phyloP scores from a whole-genome alignment of 1,284 basidiomycete species.

The Sporisorium iseilematis-ciliati region DNA sequence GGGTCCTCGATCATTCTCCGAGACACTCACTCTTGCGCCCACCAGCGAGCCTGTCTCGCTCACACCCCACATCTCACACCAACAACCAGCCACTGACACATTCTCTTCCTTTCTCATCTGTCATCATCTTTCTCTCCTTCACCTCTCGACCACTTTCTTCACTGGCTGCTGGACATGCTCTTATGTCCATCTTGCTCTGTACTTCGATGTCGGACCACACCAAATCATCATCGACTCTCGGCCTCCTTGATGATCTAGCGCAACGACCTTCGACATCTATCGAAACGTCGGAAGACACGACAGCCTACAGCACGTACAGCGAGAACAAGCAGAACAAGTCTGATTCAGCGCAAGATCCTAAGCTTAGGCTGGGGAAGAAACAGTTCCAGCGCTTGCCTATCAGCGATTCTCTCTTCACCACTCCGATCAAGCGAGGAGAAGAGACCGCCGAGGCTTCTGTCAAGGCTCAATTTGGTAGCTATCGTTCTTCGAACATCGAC shows the following conservation, averaged over 20 bases:
- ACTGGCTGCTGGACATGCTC: background rate
- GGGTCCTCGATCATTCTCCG: no score
- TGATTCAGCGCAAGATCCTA: background rate
- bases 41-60: no score
- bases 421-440: background rate
- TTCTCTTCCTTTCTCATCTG: background rate
- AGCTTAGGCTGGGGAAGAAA: background rate
- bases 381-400: slow-evolving; percentile 18
- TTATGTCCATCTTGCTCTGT: slow-evolving; percentile 7
- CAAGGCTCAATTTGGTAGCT: slow-evolving; percentile 3
- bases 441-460: background rate
- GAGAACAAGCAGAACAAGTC: background rate
- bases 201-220: slow-evolving; percentile 12
- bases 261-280: background rate
- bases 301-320: background rate
- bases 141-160: background rate
- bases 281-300: slow-evolving; percentile 5
- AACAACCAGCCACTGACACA: no score
- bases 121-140: background rate
- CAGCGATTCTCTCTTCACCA: background rate
- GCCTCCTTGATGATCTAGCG: background rate
- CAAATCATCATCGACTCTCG: background rate
- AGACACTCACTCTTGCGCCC: no score
- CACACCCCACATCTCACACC: no score
- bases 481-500: background rate